phyloP scores from a whole-genome alignment of 1,284 basidiomycete species.

The Schizopora paradoxa region DNA sequence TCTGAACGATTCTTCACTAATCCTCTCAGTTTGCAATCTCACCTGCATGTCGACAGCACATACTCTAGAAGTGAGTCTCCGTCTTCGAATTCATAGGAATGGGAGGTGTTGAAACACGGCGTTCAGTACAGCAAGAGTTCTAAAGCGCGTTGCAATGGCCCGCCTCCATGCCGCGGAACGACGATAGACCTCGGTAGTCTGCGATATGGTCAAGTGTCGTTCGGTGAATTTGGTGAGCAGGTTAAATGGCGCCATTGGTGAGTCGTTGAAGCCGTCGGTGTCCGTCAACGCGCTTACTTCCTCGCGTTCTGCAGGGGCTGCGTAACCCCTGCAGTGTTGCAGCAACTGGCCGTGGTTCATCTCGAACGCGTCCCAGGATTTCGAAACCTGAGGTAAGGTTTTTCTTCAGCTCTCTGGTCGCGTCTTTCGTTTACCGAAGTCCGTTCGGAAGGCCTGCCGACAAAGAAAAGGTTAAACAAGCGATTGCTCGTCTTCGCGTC shows the following conservation, averaged over 20 bases:
- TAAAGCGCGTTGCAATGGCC: conserved; percentile 62
- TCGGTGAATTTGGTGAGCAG: conserved; percentile 48
- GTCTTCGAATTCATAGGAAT: too few species aligned
- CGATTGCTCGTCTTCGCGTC: conserved; percentile 46
- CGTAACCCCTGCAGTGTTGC: conserved; percentile 54
- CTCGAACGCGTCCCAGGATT: conserved; percentile 48
- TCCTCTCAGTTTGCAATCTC: neutral
- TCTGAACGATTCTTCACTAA: neutral
- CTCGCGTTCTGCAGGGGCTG: conserved; percentile 50
- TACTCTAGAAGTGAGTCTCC: conserved; percentile 10
- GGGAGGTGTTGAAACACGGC: neutral
- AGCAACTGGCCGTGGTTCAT: conserved; percentile 38
- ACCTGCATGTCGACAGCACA: conserved; percentile 7
- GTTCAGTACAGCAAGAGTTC: conserved; percentile 65
- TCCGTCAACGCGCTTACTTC: conserved; percentile 10
- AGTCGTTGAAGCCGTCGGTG: conserved; percentile 16
- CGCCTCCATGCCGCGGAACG: conserved; percentile 51
- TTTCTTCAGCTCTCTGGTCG: conserved; percentile 2
- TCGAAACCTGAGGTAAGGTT: conserved; percentile 39
- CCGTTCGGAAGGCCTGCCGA: conserved; percentile 42
- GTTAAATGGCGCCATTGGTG: conserved; percentile 75
- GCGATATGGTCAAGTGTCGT: conserved; percentile 51
- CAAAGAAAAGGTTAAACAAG: conserved; percentile 53
- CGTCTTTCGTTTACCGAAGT: neutral
- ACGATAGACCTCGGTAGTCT: conserved; percentile 48